phyloP scores from a whole-genome alignment of 345 rosid species.

The Barbarea vulgaris region DNA sequence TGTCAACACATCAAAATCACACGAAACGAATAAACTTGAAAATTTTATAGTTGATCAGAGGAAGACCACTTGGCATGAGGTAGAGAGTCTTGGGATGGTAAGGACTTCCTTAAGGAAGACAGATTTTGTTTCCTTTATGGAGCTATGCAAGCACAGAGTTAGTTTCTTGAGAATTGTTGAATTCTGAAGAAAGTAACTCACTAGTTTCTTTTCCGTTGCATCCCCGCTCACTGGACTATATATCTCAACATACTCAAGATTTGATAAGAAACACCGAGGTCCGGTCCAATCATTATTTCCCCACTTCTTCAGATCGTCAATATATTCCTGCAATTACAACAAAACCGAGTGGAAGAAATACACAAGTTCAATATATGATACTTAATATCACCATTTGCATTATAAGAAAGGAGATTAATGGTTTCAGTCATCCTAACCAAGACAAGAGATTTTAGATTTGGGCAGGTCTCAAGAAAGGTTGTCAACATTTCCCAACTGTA shows the following conservation, averaged over 20 bases:
- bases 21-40: neutral
- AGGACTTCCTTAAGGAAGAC: too few species aligned
- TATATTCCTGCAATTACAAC: too few species aligned
- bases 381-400: too few species aligned
- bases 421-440: too few species aligned
- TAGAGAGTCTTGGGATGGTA: too few species aligned
- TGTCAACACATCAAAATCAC: too few species aligned
- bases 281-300: neutral
- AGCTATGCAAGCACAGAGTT: too few species aligned
- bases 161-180: neutral
- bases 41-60: neutral
- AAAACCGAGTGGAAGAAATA: too few species aligned
- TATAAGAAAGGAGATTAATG: too few species aligned
- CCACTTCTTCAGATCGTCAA: too few species aligned
- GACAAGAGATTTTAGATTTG: constrained; percentile 21
- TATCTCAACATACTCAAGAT: neutral
- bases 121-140: too few species aligned
- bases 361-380: too few species aligned
- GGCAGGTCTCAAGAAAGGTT: constrained; percentile 27
- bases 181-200: neutral
- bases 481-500: constrained; percentile 21
- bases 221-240: neutral
- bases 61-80: neutral
- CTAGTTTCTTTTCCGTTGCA: neutral
- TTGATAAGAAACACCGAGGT: neutral